Evolutionary conservation across 2,329 filamentous ascomycete genomes (phyloP).

Genomic region (Fusarium austroafricanum): DNA sequence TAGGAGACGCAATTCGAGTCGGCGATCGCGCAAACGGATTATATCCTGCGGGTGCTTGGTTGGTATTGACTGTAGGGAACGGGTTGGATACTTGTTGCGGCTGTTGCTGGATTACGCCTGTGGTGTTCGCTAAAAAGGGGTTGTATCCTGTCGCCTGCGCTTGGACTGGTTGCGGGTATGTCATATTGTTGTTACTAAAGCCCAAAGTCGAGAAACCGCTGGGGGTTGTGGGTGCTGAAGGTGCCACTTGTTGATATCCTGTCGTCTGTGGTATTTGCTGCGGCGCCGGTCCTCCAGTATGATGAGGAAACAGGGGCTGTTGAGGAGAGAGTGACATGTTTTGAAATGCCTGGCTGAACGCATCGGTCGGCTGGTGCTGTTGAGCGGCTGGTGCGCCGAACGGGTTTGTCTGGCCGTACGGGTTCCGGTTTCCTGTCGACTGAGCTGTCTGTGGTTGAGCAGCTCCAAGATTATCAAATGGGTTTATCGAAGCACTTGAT

Average conservation of each 20-base stretch:
- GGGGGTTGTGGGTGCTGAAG: slow-evolving; percentile 56
- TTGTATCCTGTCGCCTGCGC: slow-evolving; percentile 60
- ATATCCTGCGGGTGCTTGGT: slow-evolving; percentile 50
- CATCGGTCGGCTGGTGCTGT: slow-evolving; percentile 46
- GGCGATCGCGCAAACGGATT: slow-evolving; percentile 65
- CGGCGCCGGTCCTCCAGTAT: slow-evolving; percentile 71
- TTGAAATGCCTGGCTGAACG: slow-evolving; percentile 77
- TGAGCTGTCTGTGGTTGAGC: slow-evolving; percentile 72
- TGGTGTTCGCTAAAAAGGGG: slow-evolving; percentile 60
- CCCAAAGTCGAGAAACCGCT: slow-evolving; percentile 55
- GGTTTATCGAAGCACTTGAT: slow-evolving; percentile 69
- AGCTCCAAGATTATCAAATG: slow-evolving; percentile 71
- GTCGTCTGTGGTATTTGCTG: slow-evolving; percentile 55
- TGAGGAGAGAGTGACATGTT: slow-evolving; percentile 73
- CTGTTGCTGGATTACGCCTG: slow-evolving; percentile 49
- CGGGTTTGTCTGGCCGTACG: slow-evolving; percentile 72
- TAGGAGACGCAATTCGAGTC: slow-evolving; percentile 62
- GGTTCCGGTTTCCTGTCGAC: slow-evolving; percentile 71
- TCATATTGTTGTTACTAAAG: slow-evolving; percentile 58
- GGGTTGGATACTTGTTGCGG: slow-evolving; percentile 48
- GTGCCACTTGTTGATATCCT: slow-evolving; percentile 59
- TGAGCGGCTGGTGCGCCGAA: slow-evolving; percentile 67
- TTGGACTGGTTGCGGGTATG: slow-evolving; percentile 56
- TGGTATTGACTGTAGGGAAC: slow-evolving; percentile 55
- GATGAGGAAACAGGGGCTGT: slow-evolving; percentile 78